These are phyloP conservation scores for Kazachstania martiniae DNA, from an alignment of 805 yeast species.

Conservation along the genomic window DNA sequence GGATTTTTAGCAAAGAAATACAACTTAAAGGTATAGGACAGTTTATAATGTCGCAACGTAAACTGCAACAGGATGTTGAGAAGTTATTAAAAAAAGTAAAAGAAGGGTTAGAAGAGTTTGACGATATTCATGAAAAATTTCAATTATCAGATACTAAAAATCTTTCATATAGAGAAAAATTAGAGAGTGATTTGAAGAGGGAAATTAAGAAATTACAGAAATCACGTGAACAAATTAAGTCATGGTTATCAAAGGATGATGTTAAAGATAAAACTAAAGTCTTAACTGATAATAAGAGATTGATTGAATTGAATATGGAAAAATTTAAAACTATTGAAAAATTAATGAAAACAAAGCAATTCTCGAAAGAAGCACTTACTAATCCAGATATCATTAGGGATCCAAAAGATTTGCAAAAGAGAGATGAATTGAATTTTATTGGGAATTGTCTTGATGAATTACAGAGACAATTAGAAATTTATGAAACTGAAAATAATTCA, in stretches of 20 bases:
- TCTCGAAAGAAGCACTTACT: conserved; percentile 83
- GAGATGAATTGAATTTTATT: conserved; percentile 60
- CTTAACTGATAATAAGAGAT: conserved; percentile 61
- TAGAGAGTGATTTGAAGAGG: conserved; percentile 84
- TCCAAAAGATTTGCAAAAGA: conserved; percentile 72
- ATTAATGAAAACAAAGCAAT: conserved; percentile 87
- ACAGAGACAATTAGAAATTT: conserved; percentile 66
- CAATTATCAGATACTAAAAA: conserved; percentile 55
- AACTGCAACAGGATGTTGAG: conserved; percentile 66
- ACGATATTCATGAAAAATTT: conserved; percentile 75
- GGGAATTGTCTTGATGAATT: conserved; percentile 67
- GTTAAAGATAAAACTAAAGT: conserved; percentile 76
- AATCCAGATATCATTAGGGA: conserved; percentile 51
- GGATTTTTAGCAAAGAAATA: too few species aligned
- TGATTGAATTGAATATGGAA: conserved; percentile 80
- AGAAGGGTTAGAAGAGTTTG: conserved; percentile 84
- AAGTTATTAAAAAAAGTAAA: conserved; percentile 84
- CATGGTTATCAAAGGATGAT: conserved; percentile 86
- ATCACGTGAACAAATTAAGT: conserved; percentile 87
- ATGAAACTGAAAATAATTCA: conserved; percentile 68
- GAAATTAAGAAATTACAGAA: conserved; percentile 92
- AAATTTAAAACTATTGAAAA: conserved; percentile 90
- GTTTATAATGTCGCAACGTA: conserved; percentile 41
- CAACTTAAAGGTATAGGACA: too few species aligned
- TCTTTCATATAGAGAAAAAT: conserved; percentile 83